Evolutionary conservation across 2,329 filamentous ascomycete genomes (phyloP), one percentile per base, ranked within the genome.

Genomic region (Xylaria sp.): DNA sequence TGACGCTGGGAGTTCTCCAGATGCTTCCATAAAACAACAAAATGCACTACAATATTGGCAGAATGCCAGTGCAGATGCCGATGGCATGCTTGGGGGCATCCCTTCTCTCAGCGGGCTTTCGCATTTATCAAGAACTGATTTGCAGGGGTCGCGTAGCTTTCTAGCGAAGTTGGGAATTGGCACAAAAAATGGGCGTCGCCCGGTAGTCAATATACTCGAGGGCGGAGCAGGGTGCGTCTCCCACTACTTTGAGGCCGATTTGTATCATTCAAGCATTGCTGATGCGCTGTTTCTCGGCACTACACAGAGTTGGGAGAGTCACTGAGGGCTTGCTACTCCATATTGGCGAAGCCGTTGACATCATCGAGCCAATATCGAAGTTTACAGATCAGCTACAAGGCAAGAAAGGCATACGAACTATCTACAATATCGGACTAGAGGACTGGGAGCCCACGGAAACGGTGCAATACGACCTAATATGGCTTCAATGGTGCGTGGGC

Each of bases 241-340:
- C 12, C 39, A 5, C 8, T 42, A 42, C 39, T 5, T 17, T 14
- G 14, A 14, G 39, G 17, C 12, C 39, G 39, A 12, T 17, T 42
- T 17, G 4, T 14, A 2, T 5, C 39, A 42, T 42, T 42, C 9
- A 14, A 42, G 39, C 12, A 17, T 42, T 42, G 12, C 39, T 42
- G 4, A 42, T 42, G 39, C 39, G 9, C 39, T 42, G 11, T 42
- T 42, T 42, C 39, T 42, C 17, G 56, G 27, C 8, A 32, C 19
- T 56, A 5, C 24, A n/a, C 21, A 58, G 55, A 30, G 55, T 58
- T n/a, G 55, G 55, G 8, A 24, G 55, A 45, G 32, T 58, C 34
- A 58, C 55, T 4, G 55, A 58, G 24, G 55, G 55, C 24, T 24
- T 58, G 55, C 24, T 58, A n/a, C 55, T 58, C 21, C 55, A 45